Evolutionary conservation across 768 basidiomycete genomes (phyloP), one percentile per base, ranked within the genome.

Genomic region (Boletus pseudopeckii): DNA sequence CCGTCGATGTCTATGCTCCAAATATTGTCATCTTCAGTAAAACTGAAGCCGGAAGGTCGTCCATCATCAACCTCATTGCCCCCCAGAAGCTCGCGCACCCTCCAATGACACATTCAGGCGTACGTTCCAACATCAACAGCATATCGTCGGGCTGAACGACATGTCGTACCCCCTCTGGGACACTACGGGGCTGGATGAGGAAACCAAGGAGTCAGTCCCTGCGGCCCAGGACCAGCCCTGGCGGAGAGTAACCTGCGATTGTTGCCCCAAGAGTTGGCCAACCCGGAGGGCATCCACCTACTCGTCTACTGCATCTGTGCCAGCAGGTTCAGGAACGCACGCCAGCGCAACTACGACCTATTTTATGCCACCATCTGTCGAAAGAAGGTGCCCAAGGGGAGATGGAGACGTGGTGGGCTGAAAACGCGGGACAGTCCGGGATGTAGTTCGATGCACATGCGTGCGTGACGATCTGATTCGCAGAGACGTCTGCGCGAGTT

Each of bases 291-390:
- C n/a, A 28, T 48, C 36, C 47, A 39, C 26, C 26, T 48, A 0
- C 4, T 49, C 38, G 5, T 49, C 24, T 52, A 30, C n/a, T 52
- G 50, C 26, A 37, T 52, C 18, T 20, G 44, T 9, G 44, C 20
- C 2, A 5, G 24, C 5, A 9, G 53, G 13, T 40, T 50, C 24
- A 37, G 34, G 4, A 36, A 43, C 40, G 40, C 40, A 1, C 55
- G 64, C 13, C 48, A 60, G 22, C 61, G 61, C 30, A 74, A 74
- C 55, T 75, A 72, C 62, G 56, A 58, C 14, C 43, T 72, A 1
- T 71, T 74, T 42, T 59, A 64, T 18, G 53, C 65, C n/a, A 58
- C 66, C 1, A 62, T 75, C 28, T 75, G 74, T 50, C 63, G 56
- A 22, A 51, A 58, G 33, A 47, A 60, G 28, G 75, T 75, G 3